phyloP scores from a whole-genome alignment of 805 yeast genomes.

The Suhomyces canberraensis region DNA sequence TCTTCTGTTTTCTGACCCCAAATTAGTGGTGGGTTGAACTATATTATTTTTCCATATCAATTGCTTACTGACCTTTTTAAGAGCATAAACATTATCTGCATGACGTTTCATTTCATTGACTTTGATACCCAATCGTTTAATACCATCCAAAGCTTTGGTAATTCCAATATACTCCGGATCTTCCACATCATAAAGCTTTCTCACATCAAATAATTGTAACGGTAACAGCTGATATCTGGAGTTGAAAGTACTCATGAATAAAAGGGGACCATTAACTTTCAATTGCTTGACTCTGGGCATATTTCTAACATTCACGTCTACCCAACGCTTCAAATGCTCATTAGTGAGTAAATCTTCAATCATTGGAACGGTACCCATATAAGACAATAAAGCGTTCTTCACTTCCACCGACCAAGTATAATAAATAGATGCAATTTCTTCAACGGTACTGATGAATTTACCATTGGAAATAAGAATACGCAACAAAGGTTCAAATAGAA shows the following conservation, averaged over 20 bases:
- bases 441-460: conserved; percentile 53
- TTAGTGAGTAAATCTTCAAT: conserved; percentile 53
- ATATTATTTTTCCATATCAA: conserved; percentile 50
- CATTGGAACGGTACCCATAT: conserved; percentile 59
- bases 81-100: conserved; percentile 56
- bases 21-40: conserved; percentile 27
- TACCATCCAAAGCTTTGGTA: conserved; percentile 50
- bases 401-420: conserved; percentile 63
- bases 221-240: conserved; percentile 52
- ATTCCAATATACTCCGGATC: conserved; percentile 53
- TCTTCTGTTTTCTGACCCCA: conserved; percentile 49
- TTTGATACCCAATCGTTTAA: conserved; percentile 51
- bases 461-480: conserved; percentile 59
- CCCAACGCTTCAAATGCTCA: conserved; percentile 59
- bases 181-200: conserved; percentile 38
- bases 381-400: conserved; percentile 48
- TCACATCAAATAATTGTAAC: conserved; percentile 57
- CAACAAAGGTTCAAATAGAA: conserved; percentile 56
- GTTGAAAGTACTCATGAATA: conserved; percentile 42
- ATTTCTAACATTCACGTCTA: conserved; percentile 46
- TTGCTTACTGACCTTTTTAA: conserved; percentile 51
- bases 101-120: conserved; percentile 62
- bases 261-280: conserved; percentile 38
- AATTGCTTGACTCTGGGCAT: conserved; percentile 47
- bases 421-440: conserved; percentile 56